Base-by-base conservation (phyloP, 2,329 filamentous ascomycete genomes). In the Aspergillus ibericus region DNA sequence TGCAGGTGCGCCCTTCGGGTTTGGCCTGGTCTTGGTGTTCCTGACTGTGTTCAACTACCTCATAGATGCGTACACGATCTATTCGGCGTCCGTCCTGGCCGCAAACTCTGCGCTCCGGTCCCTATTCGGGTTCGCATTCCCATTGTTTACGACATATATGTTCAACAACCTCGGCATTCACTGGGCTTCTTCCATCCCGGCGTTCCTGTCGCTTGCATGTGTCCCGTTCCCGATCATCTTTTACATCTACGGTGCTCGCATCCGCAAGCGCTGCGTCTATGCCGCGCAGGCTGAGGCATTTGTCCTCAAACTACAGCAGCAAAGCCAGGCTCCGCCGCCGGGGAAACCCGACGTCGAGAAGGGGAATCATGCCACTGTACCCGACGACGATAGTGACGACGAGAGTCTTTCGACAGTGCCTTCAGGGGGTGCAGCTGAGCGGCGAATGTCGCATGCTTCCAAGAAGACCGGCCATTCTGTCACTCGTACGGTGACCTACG, bases 31-130 rank as follows among this genome's bases (percentile, higher is more conserved):
- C 3, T 61, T 77, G 10, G 68, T 77, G 10, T 78, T 76, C 63
- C 66, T 78, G 15, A 69, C 70, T 32, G 65, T 74, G 35, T 76
- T 77, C 66, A 78, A 76, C 61, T 78, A 78, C 56, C 70, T 78
- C 52, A 74, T 78, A 55, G 77, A 79, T 44, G 67, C 74, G 1
- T 79, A 77, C 55, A 77, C 74, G 6, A 76, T 78, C 54, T 79
- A 75, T 55, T 76, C 77, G 5, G 77, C 77, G 3, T 74, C 70
- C 1, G 77, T 77, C 2, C 63, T 78, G 38, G 77, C 76, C 1
- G 80, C 78, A 9, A 81, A 78, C 63, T 75, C 78, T 1, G 72
- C 82, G 3, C 63, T 82, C 8, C 73, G 80, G 25, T 79, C 78
- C 1, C 58, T 80, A 18, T 79, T 80, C 35, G 80, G 78, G 40